Percentiles rank a stretch among this genome's conserved stretches.
phyloP scores from a whole-genome alignment of 2,329 filamentous ascomycete species.

The Claviceps capensis region DNA sequence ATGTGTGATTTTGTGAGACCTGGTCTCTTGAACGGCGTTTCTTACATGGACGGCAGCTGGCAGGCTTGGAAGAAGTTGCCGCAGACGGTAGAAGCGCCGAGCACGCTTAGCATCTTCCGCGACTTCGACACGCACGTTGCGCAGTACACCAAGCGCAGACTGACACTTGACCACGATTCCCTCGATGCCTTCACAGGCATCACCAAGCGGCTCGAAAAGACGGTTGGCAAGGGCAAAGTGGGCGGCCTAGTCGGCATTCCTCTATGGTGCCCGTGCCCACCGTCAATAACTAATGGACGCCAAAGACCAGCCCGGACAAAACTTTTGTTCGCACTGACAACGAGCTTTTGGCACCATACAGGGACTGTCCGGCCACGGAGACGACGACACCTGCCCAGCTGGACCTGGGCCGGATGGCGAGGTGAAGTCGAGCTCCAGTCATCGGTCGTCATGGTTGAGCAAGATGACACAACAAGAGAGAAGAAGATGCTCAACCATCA shows the following conservation, averaged over 20 bases:
- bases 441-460: conserved; percentile 18
- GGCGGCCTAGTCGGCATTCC: conserved; percentile 19
- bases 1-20: conserved; percentile 23
- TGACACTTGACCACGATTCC: conserved; percentile 20
- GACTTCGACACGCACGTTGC: conserved; percentile 20
- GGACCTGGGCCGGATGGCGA: conserved; percentile 24
- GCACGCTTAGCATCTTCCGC: conserved; percentile 22
- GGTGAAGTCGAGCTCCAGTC: conserved; percentile 21
- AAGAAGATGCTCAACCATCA: conserved; percentile 21
- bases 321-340: conserved; percentile 20
- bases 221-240: conserved; percentile 16
- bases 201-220: conserved; percentile 17
- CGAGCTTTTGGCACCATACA: conserved; percentile 23
- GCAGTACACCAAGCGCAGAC: conserved; percentile 16
- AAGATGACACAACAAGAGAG: conserved; percentile 14
- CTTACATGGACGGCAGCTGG: conserved; percentile 22
- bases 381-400: conserved; percentile 20
- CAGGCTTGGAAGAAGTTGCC: conserved; percentile 21
- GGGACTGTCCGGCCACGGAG: conserved; percentile 13
- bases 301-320: conserved; percentile 15
- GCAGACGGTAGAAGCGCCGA: conserved; percentile 15
- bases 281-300: neutral
- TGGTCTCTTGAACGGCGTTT: conserved; percentile 21
- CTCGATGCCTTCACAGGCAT: conserved; percentile 20
- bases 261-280: conserved; percentile 14